phyloP scores from a whole-genome alignment of 805 yeast genomes.

The Candida pseudoglaebosa region DNA sequence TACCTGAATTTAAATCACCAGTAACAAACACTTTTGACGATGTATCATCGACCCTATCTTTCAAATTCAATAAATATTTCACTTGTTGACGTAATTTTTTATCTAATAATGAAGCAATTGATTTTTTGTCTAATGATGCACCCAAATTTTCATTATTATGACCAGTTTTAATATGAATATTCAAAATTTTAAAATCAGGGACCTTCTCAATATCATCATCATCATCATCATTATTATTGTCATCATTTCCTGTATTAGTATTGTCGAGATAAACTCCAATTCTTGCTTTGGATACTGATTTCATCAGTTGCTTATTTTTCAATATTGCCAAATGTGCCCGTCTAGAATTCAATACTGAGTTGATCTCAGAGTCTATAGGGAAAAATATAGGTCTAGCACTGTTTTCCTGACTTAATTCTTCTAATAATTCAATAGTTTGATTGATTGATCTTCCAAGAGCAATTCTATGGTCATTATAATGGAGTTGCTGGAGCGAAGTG shows the following conservation, averaged over 20 bases:
- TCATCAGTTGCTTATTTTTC: constrained; percentile 31
- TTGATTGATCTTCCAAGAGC: constrained; percentile 60
- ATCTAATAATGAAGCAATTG: constrained; percentile 66
- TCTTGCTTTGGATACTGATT: constrained; percentile 5
- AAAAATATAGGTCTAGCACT: constrained; percentile 57
- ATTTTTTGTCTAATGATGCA: constrained; percentile 59
- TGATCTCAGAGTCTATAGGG: constrained; percentile 43
- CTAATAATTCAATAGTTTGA: constrained; percentile 47
- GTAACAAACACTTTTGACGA: constrained; percentile 93
- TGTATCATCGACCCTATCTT: constrained; percentile 81
- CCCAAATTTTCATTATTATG: constrained; percentile 41
- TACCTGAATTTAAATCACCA: constrained; percentile 96
- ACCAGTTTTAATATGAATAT: constrained; percentile 58
- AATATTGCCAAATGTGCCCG: constrained; percentile 52
- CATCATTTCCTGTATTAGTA: too few species aligned
- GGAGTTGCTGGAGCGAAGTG: constrained; percentile 66
- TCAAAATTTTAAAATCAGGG: constrained; percentile 56
- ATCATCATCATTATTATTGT: constrained; percentile 6
- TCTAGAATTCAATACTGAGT: constrained; percentile 40
- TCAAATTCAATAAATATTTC: constrained; percentile 65
- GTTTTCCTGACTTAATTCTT: constrained; percentile 54
- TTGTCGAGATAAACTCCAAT: not conserved
- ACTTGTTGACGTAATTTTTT: constrained; percentile 62
- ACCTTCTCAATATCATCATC: constrained; percentile 16
- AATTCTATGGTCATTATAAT: constrained; percentile 68